Base-by-base conservation (phyloP, 2,329 filamentous ascomycete species). In the Aspergillus tamarii region DNA sequence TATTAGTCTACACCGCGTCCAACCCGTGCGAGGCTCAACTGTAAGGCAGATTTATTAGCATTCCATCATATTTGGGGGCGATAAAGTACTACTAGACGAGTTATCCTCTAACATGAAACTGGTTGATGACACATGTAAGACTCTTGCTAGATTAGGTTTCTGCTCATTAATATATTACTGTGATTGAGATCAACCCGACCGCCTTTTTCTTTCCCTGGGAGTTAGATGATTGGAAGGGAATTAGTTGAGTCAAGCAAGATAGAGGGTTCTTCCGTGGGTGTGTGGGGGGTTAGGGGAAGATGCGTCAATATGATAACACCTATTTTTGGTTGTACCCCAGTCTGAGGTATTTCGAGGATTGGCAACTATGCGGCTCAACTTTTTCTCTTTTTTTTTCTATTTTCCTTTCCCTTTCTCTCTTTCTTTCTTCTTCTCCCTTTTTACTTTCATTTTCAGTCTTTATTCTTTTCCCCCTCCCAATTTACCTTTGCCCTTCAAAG, bases 321-420 rank as follows among this genome's bases (percentile, higher is more conserved):
- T 52, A 52, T 52, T 52, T 28, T 34, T 52, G 30, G 8, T 3
- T 32, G n/a, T 34, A 32, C 48, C 19, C 45, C 23, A 23, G 21
- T 46, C 43, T 26, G 23, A 48, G 12, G 45, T 41, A 41, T 48
- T 16, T 46, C 11, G 11, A 50, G 14, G 32, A 28, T 14, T 23
- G 32, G 8, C 16, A 23, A 46, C 39, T 50, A 52, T 65, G 61
- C 62, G 65, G 61, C 66, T 67, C 61, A 66, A 64, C 43, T 55
- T 28, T 54, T 52, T 39, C 1, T 39, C 16, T 9, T 39, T n/a
- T 19, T 41, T n/a, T 19, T 10, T 0, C 19, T 19, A 19, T 19
- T 14, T 6, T 19, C 19, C n/a, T 36, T 36, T 36, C 11, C 34
- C 34, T 21, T 34, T 26, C 26, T 26, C 2, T 26, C 26, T 26